Evolutionary conservation across 208 protist species (phyloP), one percentile per base, ranked within the genome.

Genomic region (Wallacemonas sp.): DNA sequence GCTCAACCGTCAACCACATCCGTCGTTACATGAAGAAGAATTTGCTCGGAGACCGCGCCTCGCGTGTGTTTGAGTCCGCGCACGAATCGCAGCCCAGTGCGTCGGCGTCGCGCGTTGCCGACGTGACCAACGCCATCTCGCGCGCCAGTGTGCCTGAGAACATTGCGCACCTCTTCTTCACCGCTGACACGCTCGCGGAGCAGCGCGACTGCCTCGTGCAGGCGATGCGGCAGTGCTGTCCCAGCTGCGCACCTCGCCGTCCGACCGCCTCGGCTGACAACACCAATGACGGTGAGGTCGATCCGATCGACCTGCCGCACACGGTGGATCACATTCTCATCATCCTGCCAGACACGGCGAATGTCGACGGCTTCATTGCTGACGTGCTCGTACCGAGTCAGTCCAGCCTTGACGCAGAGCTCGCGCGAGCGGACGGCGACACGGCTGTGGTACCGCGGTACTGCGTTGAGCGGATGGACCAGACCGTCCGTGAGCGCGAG

Each of bases 11-110:
- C 1, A 93, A 92, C 65, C 91, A 96, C 72, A 78, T 96, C 43
- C 83, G 88, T 2, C 78, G 81, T 9, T 96, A 87, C 78, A 88
- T 96, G 78, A 94, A 93, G 68, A 94, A 94, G 73, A 92, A 86
- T 55, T 46, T 93, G 4, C 70, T 96, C 9, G 84, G 78, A 19
- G 79, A 81, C 39, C 77, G 80, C 44, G 77, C 86, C 6, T 80
- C 87, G 8, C 80, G 74, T 12, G 80, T 96, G 16, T 96, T 96
- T 72, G 88, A 91, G 55, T 68, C 54, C 11, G 74, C 48, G 30
- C 46, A 48, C 8, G 39, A 23, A 1, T n/a, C 24, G 11, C 65
- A 23, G 30, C 14, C 26, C 12, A 56, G 6, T 2, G 17, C 19
- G 30, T 43, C 55, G 21, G 11, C 41, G 57, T 34, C 6, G 33